Evolutionary conservation across 345 rosid species (phyloP).

Genomic region (Gossypium sturtianum): DNA sequence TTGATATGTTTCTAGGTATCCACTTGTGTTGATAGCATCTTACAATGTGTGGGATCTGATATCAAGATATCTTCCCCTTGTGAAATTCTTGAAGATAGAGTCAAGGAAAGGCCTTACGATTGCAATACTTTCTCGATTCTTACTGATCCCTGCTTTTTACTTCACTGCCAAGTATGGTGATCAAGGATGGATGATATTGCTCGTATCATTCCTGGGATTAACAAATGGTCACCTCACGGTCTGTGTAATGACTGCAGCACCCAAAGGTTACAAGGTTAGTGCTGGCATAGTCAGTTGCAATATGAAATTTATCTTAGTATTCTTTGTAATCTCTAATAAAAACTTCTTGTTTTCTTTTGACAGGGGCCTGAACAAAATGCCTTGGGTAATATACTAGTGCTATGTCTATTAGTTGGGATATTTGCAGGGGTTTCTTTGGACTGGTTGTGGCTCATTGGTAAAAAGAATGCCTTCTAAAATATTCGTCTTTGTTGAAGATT

Average conservation of each 20-base stretch:
- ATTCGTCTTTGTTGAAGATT: too few relatives aligned
- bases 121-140: conserved; percentile 46
- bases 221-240: conserved; percentile 44
- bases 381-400: conserved; percentile 71
- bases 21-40: conserved; percentile 58
- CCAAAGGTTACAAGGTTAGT: conserved; percentile 83
- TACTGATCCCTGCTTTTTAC: conserved; percentile 73
- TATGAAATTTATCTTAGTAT: not conserved
- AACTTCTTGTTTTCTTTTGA: conserved; percentile 8
- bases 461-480: conserved; percentile 31
- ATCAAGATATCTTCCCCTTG: conserved; percentile 56
- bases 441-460: conserved; percentile 84
- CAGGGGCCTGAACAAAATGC: conserved; percentile 96
- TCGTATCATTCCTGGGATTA: conserved; percentile 13
- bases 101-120: conserved; percentile 55
- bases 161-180: conserved; percentile 50
- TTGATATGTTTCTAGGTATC: conserved; percentile 46
- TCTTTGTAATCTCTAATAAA: not conserved
- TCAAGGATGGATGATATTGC: conserved; percentile 90
- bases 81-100: conserved; percentile 51
- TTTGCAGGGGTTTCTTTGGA: conserved; percentile 67
- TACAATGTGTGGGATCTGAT: conserved; percentile 66
- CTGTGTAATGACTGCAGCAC: conserved; percentile 73
- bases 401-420: conserved; percentile 31
- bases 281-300: not conserved